Percentiles rank a stretch among this genome's conserved stretches.
These are phyloP conservation scores for Nannizziopsis arthrosporioides DNA, from an alignment of 2,329 filamentous ascomycete genomes.

Conservation along the genomic window DNA sequence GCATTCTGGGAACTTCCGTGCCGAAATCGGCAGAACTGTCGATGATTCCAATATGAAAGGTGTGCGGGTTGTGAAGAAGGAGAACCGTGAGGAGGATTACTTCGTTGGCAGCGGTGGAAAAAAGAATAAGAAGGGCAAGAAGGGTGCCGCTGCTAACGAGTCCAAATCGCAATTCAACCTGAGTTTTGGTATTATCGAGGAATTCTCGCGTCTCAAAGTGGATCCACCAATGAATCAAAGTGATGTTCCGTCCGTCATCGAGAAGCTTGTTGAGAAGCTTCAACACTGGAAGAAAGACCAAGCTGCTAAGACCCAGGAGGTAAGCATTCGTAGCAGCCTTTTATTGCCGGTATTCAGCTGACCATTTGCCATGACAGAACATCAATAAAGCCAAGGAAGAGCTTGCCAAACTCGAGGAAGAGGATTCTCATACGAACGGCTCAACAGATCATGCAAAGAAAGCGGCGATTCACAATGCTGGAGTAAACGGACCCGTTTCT, in stretches of 20 bases:
- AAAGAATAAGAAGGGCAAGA: constrained; percentile 84
- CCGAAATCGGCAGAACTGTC: constrained; percentile 69
- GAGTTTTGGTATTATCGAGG: constrained; percentile 82
- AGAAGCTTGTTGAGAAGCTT: constrained; percentile 89
- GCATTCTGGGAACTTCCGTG: constrained; percentile 58
- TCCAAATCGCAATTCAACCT: constrained; percentile 61
- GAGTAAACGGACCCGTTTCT: constrained; percentile 42
- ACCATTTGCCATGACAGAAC: constrained; percentile 51
- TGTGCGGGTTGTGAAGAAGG: constrained; percentile 70
- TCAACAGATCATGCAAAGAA: constrained; percentile 44
- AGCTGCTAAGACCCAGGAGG: constrained; percentile 76
- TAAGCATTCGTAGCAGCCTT: constrained; percentile 37
- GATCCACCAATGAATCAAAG: constrained; percentile 77
- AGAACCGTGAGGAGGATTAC: constrained; percentile 78
- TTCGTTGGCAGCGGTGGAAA: constrained; percentile 60
- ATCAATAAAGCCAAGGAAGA: constrained; percentile 93
- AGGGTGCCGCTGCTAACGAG: constrained; percentile 41
- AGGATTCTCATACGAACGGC: constrained; percentile 40
- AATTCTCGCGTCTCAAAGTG: constrained; percentile 71
- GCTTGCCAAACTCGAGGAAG: constrained; percentile 69
- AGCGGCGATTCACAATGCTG: constrained; percentile 42
- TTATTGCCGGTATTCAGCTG: constrained; percentile 17
- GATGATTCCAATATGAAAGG: constrained; percentile 79
- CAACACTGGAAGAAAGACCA: constrained; percentile 86
- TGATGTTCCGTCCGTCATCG: constrained; percentile 65